These are phyloP conservation scores for Uronychia setigera DNA, from an alignment of 73 alveolate genomes.

Conservation along the genomic window DNA sequence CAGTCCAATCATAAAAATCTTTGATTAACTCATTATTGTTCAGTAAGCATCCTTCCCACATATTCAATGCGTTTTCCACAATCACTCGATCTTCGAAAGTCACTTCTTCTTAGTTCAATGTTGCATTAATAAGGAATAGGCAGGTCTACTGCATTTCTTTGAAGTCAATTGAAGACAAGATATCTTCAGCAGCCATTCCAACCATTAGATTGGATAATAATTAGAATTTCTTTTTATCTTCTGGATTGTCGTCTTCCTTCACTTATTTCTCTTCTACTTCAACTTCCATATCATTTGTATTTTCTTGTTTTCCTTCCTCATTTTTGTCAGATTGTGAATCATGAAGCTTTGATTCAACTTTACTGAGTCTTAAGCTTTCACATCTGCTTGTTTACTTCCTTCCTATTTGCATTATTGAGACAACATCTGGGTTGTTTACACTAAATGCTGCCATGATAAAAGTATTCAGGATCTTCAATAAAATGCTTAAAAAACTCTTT, in stretches of 20 bases:
- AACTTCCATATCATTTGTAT: not conserved
- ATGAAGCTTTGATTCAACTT: no score
- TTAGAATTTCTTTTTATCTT: not conserved
- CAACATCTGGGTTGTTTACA: conserved; percentile 22
- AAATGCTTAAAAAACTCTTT: conserved; percentile 52
- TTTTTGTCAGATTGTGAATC: not conserved
- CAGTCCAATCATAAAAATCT: conserved; percentile 1
- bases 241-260: not conserved
- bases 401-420: conserved; percentile 1
- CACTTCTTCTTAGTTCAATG: conserved; percentile 11
- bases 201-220: not conserved
- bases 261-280: not conserved
- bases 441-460: conserved; percentile 66
- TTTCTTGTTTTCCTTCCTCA: not conserved
- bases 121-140: conserved; percentile 13
- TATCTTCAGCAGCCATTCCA: not conserved
- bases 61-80: conserved; percentile 51
- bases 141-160: conserved; percentile 19
- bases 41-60: conserved; percentile 59
- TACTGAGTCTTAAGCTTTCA: not conserved
- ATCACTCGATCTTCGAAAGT: conserved; percentile 55
- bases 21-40: conserved; percentile 34
- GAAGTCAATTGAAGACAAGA: conserved; percentile 38
- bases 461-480: conserved; percentile 48
- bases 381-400: not conserved